These are phyloP conservation scores for Neurospora sp. DNA, from an alignment of 495 filamentous ascomycete species.

Conservation along the genomic window DNA sequence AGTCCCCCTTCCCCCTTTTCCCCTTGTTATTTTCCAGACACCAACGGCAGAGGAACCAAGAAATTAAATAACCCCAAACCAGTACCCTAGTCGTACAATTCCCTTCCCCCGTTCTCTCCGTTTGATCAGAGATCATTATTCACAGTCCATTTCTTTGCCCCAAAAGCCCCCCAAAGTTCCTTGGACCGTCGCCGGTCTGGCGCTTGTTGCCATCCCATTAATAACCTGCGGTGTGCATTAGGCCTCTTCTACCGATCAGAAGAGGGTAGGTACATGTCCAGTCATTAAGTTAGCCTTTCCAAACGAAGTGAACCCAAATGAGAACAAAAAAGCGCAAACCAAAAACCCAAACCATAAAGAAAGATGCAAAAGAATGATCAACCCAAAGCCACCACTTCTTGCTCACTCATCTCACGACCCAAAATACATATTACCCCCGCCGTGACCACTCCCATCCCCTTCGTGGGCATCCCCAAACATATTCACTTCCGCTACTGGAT, in stretches of 20 bases:
- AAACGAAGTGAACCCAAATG: background rate
- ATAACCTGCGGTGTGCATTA: background rate
- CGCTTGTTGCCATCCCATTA: background rate
- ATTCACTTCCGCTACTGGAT: conserved; percentile 6
- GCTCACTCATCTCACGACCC: conserved; percentile 14
- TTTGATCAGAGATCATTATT: background rate
- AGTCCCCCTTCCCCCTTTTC: background rate
- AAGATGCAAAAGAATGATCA: conserved; percentile 2
- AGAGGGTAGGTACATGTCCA: background rate
- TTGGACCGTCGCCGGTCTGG: background rate
- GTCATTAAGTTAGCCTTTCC: conserved; percentile 11
- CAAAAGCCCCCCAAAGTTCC: background rate
- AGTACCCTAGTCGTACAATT: background rate
- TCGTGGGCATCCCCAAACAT: conserved; percentile 22
- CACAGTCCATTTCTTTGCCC: background rate
- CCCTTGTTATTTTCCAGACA: background rate
- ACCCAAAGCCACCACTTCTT: conserved; percentile 1
- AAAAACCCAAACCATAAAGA: background rate
- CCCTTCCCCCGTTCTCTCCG: background rate
- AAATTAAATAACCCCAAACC: background rate
- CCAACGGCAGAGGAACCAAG: background rate
- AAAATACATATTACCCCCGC: conserved; percentile 20
- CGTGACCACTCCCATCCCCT: background rate
- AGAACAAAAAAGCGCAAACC: background rate
- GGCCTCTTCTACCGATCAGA: background rate